Percentiles rank a stretch among this genome's conserved stretches.
These are phyloP conservation scores for Trametes cingulata DNA, from an alignment of 768 basidiomycete genomes.

Conservation along the genomic window DNA sequence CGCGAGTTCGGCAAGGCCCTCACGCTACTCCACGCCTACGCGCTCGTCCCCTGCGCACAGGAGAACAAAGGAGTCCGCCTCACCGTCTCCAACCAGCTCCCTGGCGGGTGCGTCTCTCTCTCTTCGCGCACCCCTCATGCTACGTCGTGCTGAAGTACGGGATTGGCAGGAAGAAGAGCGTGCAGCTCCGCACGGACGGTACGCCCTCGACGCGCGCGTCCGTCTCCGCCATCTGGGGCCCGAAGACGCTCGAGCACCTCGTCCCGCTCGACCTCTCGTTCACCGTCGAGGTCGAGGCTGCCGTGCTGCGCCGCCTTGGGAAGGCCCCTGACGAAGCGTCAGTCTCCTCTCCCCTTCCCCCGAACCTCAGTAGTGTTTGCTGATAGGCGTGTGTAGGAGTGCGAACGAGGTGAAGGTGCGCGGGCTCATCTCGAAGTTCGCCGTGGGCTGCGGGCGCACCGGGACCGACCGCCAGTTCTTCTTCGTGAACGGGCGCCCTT, in stretches of 20 bases:
- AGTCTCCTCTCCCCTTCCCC: neutral
- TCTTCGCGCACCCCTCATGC: neutral
- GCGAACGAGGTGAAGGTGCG: slow-evolving; percentile 53
- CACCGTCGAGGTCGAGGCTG: slow-evolving; percentile 65
- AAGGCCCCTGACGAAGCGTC: slow-evolving; percentile 26
- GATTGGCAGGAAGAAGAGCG: slow-evolving; percentile 55
- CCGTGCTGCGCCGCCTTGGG: slow-evolving; percentile 45
- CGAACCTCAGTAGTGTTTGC: neutral
- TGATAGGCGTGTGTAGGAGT: neutral
- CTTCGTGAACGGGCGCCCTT: slow-evolving; percentile 91
- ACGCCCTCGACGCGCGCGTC: slow-evolving; percentile 59
- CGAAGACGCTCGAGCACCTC: slow-evolving; percentile 73
- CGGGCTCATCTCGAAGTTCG: slow-evolving; percentile 85
- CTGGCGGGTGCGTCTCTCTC: slow-evolving; percentile 60
- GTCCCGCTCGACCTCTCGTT: slow-evolving; percentile 73
- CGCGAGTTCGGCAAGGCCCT: slow-evolving; percentile 88
- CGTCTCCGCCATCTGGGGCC: slow-evolving; percentile 80
- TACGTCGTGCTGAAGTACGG: neutral
- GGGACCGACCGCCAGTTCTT: slow-evolving; percentile 89
- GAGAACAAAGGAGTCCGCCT: slow-evolving; percentile 67
- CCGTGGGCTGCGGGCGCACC: slow-evolving; percentile 70
- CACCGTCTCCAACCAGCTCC: slow-evolving; percentile 65
- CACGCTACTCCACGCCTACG: slow-evolving; percentile 83
- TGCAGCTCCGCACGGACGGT: slow-evolving; percentile 76
- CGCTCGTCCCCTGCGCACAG: slow-evolving; percentile 73